Conservation (phyloP, 73 alveolate species). For the Paramecium biaurelia region DNA sequence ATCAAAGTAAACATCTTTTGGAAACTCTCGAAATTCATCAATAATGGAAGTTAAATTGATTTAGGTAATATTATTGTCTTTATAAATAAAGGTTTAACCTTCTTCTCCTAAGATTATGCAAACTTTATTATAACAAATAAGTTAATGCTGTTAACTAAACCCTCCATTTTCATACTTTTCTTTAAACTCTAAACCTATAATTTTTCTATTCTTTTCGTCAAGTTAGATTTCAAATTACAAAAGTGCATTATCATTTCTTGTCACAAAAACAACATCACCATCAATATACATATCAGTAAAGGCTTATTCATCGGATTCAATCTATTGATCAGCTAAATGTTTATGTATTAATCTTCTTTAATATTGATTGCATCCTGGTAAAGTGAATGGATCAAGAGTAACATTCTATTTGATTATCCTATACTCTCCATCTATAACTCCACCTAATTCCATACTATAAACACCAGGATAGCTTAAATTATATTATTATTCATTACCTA, state of each 20-base stretch:
- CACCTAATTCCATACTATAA: slow-evolving; percentile 5
- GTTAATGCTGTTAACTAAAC: neutral
- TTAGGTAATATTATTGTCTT: neutral
- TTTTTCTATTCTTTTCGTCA: neutral
- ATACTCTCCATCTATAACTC: neutral
- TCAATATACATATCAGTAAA: neutral
- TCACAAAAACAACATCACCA: neutral
- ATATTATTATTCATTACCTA: neutral
- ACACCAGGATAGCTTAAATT: slow-evolving; percentile 8
- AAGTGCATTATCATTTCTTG: neutral
- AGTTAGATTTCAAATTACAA: neutral
- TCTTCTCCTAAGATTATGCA: neutral
- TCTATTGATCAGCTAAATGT: neutral
- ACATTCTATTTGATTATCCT: neutral
- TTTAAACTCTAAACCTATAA: neutral
- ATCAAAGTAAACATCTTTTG: neutral
- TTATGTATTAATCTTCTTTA: slow-evolving; percentile 1
- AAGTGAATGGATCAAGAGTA: neutral
- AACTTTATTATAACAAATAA: neutral
- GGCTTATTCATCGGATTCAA: neutral
- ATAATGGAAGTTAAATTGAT: neutral
- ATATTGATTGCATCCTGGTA: neutral
- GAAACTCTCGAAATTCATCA: neutral
- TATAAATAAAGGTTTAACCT: neutral
- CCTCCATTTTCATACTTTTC: neutral